Evolutionary conservation across 768 basidiomycete genomes (phyloP).

Genomic region (Dacryopinax primogenitus): DNA sequence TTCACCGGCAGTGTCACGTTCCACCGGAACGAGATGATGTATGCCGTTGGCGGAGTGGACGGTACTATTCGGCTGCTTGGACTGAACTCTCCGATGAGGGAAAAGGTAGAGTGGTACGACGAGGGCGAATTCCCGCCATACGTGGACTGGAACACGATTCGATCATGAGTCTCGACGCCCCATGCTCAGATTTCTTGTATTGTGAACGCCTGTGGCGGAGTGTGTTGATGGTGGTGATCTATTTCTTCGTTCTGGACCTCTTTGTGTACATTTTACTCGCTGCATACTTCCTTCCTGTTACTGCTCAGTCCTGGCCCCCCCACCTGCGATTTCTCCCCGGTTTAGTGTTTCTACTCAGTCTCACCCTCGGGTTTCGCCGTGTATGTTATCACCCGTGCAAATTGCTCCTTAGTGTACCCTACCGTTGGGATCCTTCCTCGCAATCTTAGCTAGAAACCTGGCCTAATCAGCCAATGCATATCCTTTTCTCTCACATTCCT

Average conservation of each 20-base stretch:
- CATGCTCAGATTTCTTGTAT: no score
- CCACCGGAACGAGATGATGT: slow-evolving; percentile 80
- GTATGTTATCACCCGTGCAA: not conserved
- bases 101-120: slow-evolving; percentile 5
- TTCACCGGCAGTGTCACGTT: slow-evolving; percentile 55
- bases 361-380: not conserved
- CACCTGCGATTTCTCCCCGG: not conserved
- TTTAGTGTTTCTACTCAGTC: not conserved
- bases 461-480: slow-evolving; percentile 4
- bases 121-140: slow-evolving; percentile 6
- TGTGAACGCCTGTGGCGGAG: no score
- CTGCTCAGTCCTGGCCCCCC: not conserved
- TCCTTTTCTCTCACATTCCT: not conserved
- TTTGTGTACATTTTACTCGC: not conserved
- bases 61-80: slow-evolving; percentile 31
- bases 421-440: not conserved
- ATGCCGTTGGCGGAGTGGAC: slow-evolving; percentile 58
- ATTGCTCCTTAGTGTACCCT: slow-evolving; percentile 9
- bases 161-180: not conserved
- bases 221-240: not conserved
- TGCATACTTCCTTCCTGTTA: not conserved
- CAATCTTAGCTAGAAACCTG: slow-evolving; percentile 4
- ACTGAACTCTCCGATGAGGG: slow-evolving; percentile 3
- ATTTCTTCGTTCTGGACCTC: not conserved
- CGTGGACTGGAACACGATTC: not conserved